Evolutionary conservation across 2,329 filamentous ascomycete genomes (phyloP).

Genomic region (Nemania bipapillata): DNA sequence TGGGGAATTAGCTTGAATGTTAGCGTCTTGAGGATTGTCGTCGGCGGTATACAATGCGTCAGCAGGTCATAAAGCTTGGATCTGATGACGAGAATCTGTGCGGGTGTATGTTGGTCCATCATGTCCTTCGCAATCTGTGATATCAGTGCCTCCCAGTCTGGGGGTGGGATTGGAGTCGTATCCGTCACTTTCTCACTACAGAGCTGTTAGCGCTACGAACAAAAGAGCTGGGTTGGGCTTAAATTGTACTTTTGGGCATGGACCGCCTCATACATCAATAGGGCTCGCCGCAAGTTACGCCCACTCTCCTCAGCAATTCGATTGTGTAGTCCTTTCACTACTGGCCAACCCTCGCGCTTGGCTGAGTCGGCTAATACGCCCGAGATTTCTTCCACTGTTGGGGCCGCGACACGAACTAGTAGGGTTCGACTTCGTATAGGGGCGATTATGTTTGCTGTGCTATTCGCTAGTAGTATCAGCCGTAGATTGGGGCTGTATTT

Average conservation of each 20-base stretch:
- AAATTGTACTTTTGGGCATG: constrained; percentile 89
- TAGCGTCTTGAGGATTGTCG: constrained; percentile 91
- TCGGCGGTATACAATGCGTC: constrained; percentile 95
- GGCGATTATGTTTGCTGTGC: constrained; percentile 98
- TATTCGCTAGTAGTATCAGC: constrained; percentile 91
- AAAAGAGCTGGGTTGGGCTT: constrained; percentile 2
- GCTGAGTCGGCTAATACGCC: constrained; percentile 75
- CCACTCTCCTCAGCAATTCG: constrained; percentile 91
- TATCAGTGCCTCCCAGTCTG: constrained; percentile 96
- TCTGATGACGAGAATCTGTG: constrained; percentile 85
- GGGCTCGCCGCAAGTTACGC: constrained; percentile 85
- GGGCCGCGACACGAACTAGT: constrained; percentile 89
- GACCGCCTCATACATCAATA: constrained; percentile 97
- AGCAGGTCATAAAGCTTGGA: constrained; percentile 96
- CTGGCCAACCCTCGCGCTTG: constrained; percentile 85
- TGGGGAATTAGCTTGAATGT: constrained; percentile 90
- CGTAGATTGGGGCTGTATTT: constrained; percentile 97
- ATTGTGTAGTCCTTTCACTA: constrained; percentile 78
- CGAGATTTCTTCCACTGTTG: constrained; percentile 85
- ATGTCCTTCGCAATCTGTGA: constrained; percentile 91
- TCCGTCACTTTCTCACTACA: constrained; percentile 88
- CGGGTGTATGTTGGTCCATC: constrained; percentile 89
- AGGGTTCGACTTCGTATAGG: constrained; percentile 92
- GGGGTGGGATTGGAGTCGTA: constrained; percentile 87
- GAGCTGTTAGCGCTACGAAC: constrained; percentile 48